Conservation (phyloP, 2,329 filamentous ascomycete species). For the Penicillium sp. region DNA sequence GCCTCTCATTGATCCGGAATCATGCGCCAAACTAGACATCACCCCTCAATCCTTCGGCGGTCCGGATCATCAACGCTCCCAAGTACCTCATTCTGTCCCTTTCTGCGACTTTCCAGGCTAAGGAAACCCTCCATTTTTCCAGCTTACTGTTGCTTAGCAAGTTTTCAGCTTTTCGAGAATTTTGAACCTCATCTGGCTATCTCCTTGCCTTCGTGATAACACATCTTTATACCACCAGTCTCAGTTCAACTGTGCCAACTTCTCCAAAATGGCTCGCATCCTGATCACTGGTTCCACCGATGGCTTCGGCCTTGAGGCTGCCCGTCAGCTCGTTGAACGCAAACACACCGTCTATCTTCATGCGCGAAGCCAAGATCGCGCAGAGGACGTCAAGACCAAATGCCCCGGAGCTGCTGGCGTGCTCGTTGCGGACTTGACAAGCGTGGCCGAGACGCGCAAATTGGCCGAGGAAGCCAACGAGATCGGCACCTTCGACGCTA, state of each 20-base stretch:
- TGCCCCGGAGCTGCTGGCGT: constrained; percentile 53
- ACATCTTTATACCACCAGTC: background rate
- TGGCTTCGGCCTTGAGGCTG: constrained; percentile 54
- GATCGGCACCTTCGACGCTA: constrained; percentile 53
- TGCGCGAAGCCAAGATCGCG: constrained; percentile 55
- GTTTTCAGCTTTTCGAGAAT: too few species aligned
- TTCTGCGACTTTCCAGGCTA: too few species aligned
- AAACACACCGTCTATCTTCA: constrained; percentile 58
- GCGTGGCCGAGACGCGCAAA: constrained; percentile 49
- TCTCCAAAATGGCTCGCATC: constrained; percentile 44
- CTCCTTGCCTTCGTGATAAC: background rate
- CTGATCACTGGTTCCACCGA: constrained; percentile 59
- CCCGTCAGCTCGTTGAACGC: constrained; percentile 49
- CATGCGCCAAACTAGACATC: too few species aligned
- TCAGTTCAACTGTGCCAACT: background rate
- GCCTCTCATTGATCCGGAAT: too few species aligned
- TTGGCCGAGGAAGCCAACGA: constrained; percentile 53
- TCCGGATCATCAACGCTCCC: too few species aligned
- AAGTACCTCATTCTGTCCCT: too few species aligned
- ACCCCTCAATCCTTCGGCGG: too few species aligned
- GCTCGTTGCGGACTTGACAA: constrained; percentile 54
- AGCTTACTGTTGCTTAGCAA: too few species aligned
- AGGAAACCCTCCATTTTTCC: too few species aligned
- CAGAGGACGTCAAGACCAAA: constrained; percentile 48
- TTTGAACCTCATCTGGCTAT: background rate